These are phyloP conservation scores for Dysphania ambrosioides DNA, from an alignment of 148 eudicot species.

Conservation along the genomic window DNA sequence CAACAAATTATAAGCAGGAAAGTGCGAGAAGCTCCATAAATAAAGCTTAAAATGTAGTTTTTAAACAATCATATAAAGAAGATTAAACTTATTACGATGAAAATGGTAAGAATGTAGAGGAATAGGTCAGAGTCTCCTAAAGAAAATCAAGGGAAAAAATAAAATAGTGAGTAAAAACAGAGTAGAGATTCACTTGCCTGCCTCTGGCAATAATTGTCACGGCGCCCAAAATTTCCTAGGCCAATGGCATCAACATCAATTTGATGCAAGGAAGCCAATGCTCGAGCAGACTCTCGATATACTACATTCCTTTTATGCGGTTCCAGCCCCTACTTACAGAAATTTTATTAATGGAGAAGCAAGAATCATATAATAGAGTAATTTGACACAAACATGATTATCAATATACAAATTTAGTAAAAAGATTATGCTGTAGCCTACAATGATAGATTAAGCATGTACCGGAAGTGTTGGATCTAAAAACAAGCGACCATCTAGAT, in stretches of 20 bases:
- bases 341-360: neutral
- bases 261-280: slow-evolving; percentile 80
- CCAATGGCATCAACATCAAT: slow-evolving; percentile 77
- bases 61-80: too few species aligned
- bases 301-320: slow-evolving; percentile 56
- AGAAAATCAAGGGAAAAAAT: neutral
- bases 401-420: neutral
- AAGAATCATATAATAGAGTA: neutral
- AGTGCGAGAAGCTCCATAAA: neutral
- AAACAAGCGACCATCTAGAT: slow-evolving; percentile 84
- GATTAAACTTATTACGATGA: too few species aligned
- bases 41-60: too few species aligned
- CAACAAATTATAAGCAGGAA: neutral
- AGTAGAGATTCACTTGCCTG: slow-evolving; percentile 44
- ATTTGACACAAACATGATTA: neutral
- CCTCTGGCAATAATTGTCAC: slow-evolving; percentile 75
- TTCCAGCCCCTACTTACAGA: slow-evolving; percentile 49
- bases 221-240: slow-evolving; percentile 70
- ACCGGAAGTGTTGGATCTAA: slow-evolving; percentile 74
- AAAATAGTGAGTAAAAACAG: neutral
- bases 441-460: slow-evolving; percentile 25
- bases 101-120: too few species aligned
- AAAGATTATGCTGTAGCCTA: neutral
- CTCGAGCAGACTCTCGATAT: slow-evolving; percentile 64
- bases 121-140: neutral